phyloP scores from a whole-genome alignment of 805 yeast species.

The Starmerella geochares region DNA sequence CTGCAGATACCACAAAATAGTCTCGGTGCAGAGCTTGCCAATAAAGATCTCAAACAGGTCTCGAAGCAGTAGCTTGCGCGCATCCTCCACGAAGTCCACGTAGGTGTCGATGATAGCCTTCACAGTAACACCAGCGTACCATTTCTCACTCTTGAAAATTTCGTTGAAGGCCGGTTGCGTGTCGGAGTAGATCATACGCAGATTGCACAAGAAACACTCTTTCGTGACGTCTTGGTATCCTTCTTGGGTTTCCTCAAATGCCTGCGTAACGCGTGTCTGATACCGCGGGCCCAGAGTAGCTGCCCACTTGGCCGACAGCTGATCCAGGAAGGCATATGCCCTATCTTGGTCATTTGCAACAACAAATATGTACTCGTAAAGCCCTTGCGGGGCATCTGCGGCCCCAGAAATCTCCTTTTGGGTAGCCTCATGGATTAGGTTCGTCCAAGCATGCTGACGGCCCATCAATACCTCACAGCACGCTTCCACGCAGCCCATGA shows the following conservation, averaged over 20 bases:
- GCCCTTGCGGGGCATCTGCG: slow-evolving; percentile 51
- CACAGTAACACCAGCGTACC: slow-evolving; percentile 56
- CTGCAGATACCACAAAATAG: slow-evolving; percentile 41
- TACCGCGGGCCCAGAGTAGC: slow-evolving; percentile 58
- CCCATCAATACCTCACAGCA: slow-evolving; percentile 51
- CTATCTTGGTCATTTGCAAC: slow-evolving; percentile 75
- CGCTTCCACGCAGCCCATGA: slow-evolving; percentile 66
- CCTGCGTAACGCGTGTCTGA: slow-evolving; percentile 46
- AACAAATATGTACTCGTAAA: slow-evolving; percentile 71
- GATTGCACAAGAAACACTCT: slow-evolving; percentile 45
- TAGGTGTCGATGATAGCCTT: slow-evolving; percentile 60
- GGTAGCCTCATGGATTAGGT: slow-evolving; percentile 39
- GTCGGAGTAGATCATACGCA: slow-evolving; percentile 62
- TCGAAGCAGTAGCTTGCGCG: slow-evolving; percentile 44
- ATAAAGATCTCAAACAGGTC: slow-evolving; percentile 45
- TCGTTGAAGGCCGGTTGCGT: slow-evolving; percentile 49
- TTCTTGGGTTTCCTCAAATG: slow-evolving; percentile 57
- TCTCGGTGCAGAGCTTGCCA: slow-evolving; percentile 45
- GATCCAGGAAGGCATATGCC: slow-evolving; percentile 59
- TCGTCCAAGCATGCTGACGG: slow-evolving; percentile 56
- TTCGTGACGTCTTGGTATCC: slow-evolving; percentile 69
- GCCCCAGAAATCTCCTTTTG: slow-evolving; percentile 31
- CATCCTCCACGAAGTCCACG: slow-evolving; percentile 62
- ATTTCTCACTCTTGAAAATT: slow-evolving; percentile 49
- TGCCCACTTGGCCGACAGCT: slow-evolving; percentile 54